These are phyloP conservation scores for Alternaria alternata DNA, from an alignment of 2,329 filamentous ascomycete genomes.

Conservation along the genomic window DNA sequence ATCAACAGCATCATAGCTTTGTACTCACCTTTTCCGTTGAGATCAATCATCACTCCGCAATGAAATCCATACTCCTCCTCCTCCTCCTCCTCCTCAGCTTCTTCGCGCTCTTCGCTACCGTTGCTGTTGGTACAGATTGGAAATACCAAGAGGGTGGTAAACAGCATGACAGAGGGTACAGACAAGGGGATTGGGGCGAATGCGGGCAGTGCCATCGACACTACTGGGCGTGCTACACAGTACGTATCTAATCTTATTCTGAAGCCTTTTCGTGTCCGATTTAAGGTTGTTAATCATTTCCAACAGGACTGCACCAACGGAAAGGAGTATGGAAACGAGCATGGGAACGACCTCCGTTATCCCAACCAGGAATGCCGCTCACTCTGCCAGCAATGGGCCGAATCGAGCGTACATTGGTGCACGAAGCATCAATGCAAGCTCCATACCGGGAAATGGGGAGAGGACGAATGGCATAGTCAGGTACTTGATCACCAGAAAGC, in stretches of 20 bases:
- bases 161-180: not conserved
- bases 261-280: not conserved
- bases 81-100: not conserved
- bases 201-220: not conserved
- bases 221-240: not conserved
- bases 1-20: no score
- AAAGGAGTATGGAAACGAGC: no score
- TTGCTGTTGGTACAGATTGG: not conserved
- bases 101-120: not conserved
- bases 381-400: not conserved
- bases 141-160: no score
- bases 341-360: not conserved
- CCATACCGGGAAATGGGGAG: not conserved
- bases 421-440: not conserved
- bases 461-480: not conserved
- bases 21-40: no score
- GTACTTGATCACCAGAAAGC: not conserved
- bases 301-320: not conserved
- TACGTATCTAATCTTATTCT: not conserved
- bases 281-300: not conserved
- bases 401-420: not conserved
- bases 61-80: not conserved
- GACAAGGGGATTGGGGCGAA: not conserved
- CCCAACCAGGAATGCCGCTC: not conserved
- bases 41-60: not conserved